These are phyloP conservation scores for Monilinia vaccinii-corymbosi DNA, from an alignment of 2,329 filamentous ascomycete genomes.

Conservation along the genomic window DNA sequence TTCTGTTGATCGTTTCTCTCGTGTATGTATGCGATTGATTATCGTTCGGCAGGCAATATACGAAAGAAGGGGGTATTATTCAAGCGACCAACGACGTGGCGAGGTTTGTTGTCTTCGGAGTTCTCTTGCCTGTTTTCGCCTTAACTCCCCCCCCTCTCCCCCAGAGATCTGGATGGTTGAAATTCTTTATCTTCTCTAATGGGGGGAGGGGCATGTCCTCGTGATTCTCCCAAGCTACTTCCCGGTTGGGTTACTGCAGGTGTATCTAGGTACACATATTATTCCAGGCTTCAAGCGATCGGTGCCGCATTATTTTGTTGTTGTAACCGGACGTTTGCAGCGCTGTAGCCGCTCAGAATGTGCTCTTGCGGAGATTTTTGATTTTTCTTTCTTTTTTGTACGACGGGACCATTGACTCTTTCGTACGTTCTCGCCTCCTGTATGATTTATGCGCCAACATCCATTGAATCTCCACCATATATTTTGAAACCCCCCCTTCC, in stretches of 20 bases:
- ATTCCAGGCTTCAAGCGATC: constrained; percentile 12
- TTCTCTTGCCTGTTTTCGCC: not conserved
- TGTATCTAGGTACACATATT: constrained; percentile 17
- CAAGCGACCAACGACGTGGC: constrained; percentile 1
- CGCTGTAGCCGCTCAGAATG: constrained; percentile 19
- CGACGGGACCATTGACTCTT: not conserved
- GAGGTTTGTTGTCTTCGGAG: not conserved
- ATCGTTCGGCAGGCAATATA: not conserved
- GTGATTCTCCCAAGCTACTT: not conserved
- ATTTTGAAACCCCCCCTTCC: not conserved
- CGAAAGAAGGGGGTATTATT: not conserved
- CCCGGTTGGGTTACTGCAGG: constrained; percentile 1
- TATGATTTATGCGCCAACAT: not conserved
- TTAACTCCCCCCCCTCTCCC: not conserved
- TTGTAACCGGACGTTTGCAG: constrained; percentile 2
- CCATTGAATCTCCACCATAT: not conserved
- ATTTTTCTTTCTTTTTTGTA: not conserved
- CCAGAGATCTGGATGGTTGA: not conserved
- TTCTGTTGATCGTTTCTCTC: not conserved
- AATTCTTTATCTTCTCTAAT: not conserved
- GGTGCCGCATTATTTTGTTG: constrained; percentile 13
- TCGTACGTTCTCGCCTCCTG: not conserved
- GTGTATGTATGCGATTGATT: not conserved
- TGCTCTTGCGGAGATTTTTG: not conserved
- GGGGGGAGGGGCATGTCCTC: constrained; percentile 6